Percentiles rank a stretch among this genome's conserved stretches.
Evolutionary conservation across 306 rosid genomes (phyloP).

Genomic region (Cucurbita argyrosperma): DNA sequence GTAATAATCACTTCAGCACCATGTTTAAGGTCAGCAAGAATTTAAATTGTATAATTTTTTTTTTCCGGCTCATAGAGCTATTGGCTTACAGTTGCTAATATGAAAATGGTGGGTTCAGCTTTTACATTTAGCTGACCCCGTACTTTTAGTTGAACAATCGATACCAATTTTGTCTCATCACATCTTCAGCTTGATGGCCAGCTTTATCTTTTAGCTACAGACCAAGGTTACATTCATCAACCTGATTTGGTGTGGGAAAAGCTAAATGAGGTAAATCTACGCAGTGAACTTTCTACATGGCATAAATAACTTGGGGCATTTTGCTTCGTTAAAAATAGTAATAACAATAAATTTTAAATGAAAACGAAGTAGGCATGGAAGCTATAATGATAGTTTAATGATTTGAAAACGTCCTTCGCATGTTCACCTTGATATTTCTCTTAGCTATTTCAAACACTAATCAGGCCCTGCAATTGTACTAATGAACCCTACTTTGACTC

Average conservation of each 20-base stretch:
- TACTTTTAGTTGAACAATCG: constrained; percentile 4
- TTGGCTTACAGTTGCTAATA: not conserved
- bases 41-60: constrained; percentile 1
- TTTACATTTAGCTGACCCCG: constrained; percentile 4
- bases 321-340: not conserved
- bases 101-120: not conserved
- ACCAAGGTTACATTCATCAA: constrained; percentile 95
- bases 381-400: not conserved
- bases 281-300: not conserved
- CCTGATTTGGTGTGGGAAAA: constrained; percentile 99
- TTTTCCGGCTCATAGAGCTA: constrained; percentile 7
- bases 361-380: too few relatives aligned
- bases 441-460: not conserved
- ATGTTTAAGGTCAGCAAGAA: constrained; percentile 80
- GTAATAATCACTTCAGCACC: constrained; percentile 99
- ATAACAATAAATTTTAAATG: not conserved
- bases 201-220: constrained; percentile 93
- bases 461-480: not conserved
- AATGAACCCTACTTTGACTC: not conserved
- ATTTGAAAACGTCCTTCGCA: not conserved
- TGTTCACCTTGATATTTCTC: not conserved
- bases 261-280: constrained; percentile 61
- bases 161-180: not conserved
- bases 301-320: not conserved
- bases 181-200: constrained; percentile 54